Percentiles rank a stretch among this genome's conserved stretches.
Conservation (phyloP, 805 yeast species). For the Wickerhamomyces xylosicus region DNA sequence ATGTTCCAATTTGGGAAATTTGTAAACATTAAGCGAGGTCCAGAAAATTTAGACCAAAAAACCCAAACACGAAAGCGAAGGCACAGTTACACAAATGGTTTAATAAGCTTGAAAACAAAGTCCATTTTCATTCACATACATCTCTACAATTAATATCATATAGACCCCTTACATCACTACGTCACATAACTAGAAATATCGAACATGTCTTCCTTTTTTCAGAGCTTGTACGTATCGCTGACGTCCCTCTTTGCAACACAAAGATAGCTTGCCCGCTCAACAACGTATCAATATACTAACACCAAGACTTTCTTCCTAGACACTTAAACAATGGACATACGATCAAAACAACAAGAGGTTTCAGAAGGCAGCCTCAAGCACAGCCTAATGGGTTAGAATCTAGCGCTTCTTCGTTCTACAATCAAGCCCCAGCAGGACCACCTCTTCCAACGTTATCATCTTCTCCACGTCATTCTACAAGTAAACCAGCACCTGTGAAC, state of each 20-base stretch:
- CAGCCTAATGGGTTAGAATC: neutral
- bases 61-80: too few relatives aligned
- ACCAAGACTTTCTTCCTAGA: constrained; percentile 11
- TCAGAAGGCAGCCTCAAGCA: constrained; percentile 22
- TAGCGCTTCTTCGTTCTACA: neutral
- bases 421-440: constrained; percentile 3
- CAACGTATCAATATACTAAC: too few relatives aligned
- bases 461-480: constrained; percentile 3
- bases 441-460: neutral
- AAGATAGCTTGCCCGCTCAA: neutral
- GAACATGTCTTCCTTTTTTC: constrained; percentile 18
- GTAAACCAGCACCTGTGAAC: constrained; percentile 1
- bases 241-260: neutral
- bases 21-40: too few relatives aligned
- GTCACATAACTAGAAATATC: too few relatives aligned
- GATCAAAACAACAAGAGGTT: constrained; percentile 35
- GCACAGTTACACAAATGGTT: too few relatives aligned
- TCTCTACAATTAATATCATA: too few relatives aligned
- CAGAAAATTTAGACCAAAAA: too few relatives aligned
- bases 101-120: too few relatives aligned
- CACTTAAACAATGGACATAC: constrained; percentile 37
- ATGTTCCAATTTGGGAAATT: too few relatives aligned
- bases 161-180: too few relatives aligned
- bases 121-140: too few relatives aligned
- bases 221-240: constrained; percentile 17